Conservation (phyloP, 768 basidiomycete species). For the Psilocybe tampanensis region DNA sequence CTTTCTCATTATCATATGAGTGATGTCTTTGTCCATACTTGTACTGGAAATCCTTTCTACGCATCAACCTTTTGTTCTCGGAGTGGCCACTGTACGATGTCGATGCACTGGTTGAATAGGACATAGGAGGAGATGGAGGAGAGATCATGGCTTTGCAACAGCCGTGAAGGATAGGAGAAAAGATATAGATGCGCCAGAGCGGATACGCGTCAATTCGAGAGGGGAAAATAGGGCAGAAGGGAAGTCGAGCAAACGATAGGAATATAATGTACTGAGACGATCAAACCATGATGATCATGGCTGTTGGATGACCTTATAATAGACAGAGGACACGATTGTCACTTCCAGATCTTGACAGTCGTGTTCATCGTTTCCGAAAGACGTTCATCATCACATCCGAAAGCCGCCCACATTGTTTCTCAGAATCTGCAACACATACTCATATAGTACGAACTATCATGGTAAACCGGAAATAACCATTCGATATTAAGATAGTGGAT, state of each 20-base stretch:
- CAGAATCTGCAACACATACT: too few relatives aligned
- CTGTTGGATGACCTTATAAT: background rate
- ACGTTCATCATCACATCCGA: too few relatives aligned
- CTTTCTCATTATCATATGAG: conserved; percentile 71
- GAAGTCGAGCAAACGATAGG: background rate
- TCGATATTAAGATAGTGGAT: too few relatives aligned
- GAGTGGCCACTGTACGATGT: conserved; percentile 20
- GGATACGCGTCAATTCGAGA: background rate
- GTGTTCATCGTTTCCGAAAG: background rate
- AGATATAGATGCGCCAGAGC: background rate
- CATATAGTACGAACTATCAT: too few relatives aligned
- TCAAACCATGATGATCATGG: conserved; percentile 9
- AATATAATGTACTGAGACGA: background rate
- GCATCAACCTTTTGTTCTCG: conserved; percentile 38
- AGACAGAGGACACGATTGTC: conserved; percentile 4
- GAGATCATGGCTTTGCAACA: conserved; percentile 16
- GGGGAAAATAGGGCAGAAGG: background rate
- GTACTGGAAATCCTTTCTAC: conserved; percentile 61
- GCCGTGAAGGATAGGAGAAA: background rate
- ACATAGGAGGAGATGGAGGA: conserved; percentile 22
- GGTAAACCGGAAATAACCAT: too few relatives aligned
- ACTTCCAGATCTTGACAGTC: background rate
- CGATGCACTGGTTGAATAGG: conserved; percentile 21
- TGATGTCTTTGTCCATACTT: conserved; percentile 71
- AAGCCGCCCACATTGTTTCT: too few relatives aligned